A percentile compares a stretch with the other conserved stretches of the same genome.
Evolutionary conservation across 768 basidiomycete genomes (phyloP).

Genomic region (Boletales sp.): DNA sequence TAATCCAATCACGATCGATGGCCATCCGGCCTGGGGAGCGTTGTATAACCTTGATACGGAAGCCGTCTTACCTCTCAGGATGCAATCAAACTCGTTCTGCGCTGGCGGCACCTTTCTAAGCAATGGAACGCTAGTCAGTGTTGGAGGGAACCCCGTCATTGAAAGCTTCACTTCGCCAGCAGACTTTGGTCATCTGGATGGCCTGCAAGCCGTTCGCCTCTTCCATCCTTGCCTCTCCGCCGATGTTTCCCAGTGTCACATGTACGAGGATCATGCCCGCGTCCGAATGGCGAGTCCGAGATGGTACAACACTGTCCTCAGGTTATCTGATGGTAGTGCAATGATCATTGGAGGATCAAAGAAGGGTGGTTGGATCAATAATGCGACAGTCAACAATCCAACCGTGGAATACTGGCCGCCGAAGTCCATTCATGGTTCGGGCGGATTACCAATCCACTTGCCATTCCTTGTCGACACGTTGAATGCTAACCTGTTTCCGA

Average conservation of each 20-base stretch:
- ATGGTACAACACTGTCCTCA: conserved; percentile 75
- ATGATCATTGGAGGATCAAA: conserved; percentile 82
- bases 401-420: conserved; percentile 82
- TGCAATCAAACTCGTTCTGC: conserved; percentile 84
- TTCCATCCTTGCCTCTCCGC: conserved; percentile 61
- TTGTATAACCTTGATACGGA: conserved; percentile 69
- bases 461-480: conserved; percentile 67
- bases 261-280: conserved; percentile 61
- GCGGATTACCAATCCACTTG: conserved; percentile 62
- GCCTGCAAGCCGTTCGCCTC: conserved; percentile 69
- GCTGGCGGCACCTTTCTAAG: conserved; percentile 76
- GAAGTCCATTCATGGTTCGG: conserved; percentile 63
- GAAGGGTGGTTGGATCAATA: conserved; percentile 86
- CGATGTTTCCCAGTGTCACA: conserved; percentile 47
- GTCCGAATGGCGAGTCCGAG: conserved; percentile 74
- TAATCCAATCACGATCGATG: conserved; percentile 68
- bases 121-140: conserved; percentile 75
- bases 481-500: conserved; percentile 81
- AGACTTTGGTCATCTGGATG: conserved; percentile 74
- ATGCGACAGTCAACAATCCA: conserved; percentile 75
- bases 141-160: conserved; percentile 81
- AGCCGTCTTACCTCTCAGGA: conserved; percentile 53
- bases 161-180: conserved; percentile 58
- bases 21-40: conserved; percentile 80
- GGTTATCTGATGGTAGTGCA: conserved; percentile 72